Conservation (phyloP, 257 asterid species). For the Lantana camara region DNA sequence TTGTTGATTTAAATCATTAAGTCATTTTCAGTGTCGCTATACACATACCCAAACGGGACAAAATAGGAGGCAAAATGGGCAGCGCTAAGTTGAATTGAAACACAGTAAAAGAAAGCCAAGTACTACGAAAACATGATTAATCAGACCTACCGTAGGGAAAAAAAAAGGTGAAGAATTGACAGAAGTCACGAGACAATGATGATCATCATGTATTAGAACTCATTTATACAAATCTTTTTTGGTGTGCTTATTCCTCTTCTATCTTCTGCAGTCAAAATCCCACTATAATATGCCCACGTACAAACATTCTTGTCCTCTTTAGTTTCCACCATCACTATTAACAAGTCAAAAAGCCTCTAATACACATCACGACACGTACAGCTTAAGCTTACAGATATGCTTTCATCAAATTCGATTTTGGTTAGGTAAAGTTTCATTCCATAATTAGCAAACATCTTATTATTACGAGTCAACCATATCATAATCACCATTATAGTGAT, state of each 20-base stretch:
- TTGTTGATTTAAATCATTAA: too few species aligned
- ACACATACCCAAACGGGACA: background rate
- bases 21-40: too few species aligned
- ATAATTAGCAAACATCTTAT: background rate
- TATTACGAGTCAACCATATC: background rate
- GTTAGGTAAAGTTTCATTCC: background rate
- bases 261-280: constrained; percentile 1
- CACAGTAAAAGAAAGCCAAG: background rate
- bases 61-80: background rate
- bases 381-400: too few species aligned
- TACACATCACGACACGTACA: background rate
- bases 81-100: background rate
- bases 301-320: background rate
- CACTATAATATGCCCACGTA: too few species aligned
- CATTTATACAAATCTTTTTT: background rate
- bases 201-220: background rate
- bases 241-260: background rate
- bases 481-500: background rate
- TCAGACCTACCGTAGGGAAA: background rate
- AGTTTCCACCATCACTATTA: background rate
- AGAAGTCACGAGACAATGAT: constrained; percentile 23
- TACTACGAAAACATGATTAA: background rate
- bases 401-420: background rate
- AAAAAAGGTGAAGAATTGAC: constrained; percentile 2
- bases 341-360: constrained; percentile 10